These are phyloP conservation scores for Phytophthora ramorum DNA, from an alignment of 352 stramenopile genomes.

Conservation along the genomic window DNA sequence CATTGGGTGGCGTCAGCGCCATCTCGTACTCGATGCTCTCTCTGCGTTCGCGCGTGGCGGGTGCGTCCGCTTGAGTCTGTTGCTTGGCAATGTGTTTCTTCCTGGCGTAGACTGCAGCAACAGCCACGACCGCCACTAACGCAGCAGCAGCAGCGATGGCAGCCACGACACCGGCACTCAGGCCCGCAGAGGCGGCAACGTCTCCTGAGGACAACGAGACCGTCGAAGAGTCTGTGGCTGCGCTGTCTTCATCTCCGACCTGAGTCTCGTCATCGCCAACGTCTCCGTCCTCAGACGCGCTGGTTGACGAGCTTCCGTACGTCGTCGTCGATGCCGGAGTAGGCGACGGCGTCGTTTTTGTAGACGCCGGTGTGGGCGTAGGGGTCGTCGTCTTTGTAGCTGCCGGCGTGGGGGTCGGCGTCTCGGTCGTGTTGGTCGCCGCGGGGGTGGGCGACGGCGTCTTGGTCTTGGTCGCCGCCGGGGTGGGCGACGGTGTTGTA, in stretches of 20 bases:
- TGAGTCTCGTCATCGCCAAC: conserved; percentile 15
- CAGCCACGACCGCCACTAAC: conserved; percentile 17
- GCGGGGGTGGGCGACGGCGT: conserved; percentile 20
- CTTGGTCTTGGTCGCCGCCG: conserved; percentile 11
- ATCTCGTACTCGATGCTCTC: conserved; percentile 45
- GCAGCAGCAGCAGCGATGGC: conserved; percentile 19
- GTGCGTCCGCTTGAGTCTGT: conserved; percentile 6
- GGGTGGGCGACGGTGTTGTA: conserved; percentile 14
- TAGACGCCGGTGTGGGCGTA: conserved; percentile 25
- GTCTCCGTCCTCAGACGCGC: conserved; percentile 16
- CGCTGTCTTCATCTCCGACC: conserved; percentile 10
- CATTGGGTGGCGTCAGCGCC: conserved; percentile 35
- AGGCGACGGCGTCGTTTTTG: conserved; percentile 18
- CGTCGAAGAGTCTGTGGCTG: conserved; percentile 12
- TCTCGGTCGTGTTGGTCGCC: conserved; percentile 16
- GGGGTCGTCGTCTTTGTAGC: conserved; percentile 34
- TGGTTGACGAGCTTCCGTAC: conserved; percentile 18
- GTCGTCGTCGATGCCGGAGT: conserved; percentile 26
- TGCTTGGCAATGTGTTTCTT: conserved; percentile 14
- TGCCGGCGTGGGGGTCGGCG: conserved; percentile 15
- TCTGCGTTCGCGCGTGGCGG: conserved; percentile 18
- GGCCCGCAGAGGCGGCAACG: neutral
- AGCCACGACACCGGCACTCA: conserved; percentile 10
- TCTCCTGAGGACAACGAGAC: conserved; percentile 26
- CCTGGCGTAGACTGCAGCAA: conserved; percentile 21